These are phyloP conservation scores for Hyaloscypha bicolor DNA, from an alignment of 495 filamentous ascomycete genomes.

Conservation along the genomic window DNA sequence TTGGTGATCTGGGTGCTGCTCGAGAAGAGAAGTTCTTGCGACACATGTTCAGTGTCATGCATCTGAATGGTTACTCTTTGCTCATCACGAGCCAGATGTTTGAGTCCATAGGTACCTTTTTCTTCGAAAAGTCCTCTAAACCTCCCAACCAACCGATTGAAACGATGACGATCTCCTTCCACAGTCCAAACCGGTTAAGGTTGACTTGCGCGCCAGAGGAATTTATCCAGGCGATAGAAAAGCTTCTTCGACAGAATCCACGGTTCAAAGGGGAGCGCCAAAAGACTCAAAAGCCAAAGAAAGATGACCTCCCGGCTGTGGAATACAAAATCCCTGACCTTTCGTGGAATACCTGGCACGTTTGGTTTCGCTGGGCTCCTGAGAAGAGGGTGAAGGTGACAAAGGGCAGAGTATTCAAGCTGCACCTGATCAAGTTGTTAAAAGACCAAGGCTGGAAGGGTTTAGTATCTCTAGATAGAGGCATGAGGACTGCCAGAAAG, in stretches of 20 bases:
- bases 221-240: background rate
- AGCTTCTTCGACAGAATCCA: background rate
- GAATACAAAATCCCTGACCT: no score
- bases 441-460: no score
- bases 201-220: background rate
- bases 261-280: background rate
- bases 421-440: no score
- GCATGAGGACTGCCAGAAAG: no score
- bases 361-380: no score
- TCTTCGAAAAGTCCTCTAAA: background rate
- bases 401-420: no score
- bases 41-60: background rate
- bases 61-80: background rate
- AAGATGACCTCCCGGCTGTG: no score
- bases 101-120: background rate
- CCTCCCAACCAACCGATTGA: background rate
- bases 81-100: background rate
- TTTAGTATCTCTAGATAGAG: no score
- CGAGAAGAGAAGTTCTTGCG: background rate
- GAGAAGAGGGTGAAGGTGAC: no score
- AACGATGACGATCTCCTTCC: background rate
- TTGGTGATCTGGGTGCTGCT: background rate
- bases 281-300: background rate
- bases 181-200: background rate
- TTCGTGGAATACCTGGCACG: no score